These are phyloP conservation scores for Colletotrichum plurivorum DNA, from an alignment of 2,329 filamentous ascomycete species.

Conservation along the genomic window DNA sequence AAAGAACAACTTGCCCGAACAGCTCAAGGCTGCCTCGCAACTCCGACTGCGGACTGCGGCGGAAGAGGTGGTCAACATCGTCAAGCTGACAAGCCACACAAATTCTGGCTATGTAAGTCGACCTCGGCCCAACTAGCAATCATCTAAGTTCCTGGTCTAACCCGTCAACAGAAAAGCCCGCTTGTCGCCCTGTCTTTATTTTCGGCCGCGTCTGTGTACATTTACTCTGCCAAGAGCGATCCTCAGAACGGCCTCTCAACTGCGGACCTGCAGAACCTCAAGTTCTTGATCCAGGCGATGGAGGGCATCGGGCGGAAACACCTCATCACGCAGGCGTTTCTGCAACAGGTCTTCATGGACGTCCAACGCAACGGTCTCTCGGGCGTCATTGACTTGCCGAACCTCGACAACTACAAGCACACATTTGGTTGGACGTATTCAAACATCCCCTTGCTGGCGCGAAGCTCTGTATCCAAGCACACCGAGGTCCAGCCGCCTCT, in stretches of 20 bases:
- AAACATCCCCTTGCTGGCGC: slow-evolving; percentile 64
- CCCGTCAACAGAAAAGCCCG: slow-evolving; percentile 74
- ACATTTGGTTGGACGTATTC: slow-evolving; percentile 48
- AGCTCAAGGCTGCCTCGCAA: slow-evolving; percentile 79
- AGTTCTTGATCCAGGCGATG: slow-evolving; percentile 85
- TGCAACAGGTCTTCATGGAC: slow-evolving; percentile 89
- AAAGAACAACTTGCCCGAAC: slow-evolving; percentile 75
- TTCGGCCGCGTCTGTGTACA: slow-evolving; percentile 85
- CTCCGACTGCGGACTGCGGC: slow-evolving; percentile 83
- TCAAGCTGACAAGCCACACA: slow-evolving; percentile 82
- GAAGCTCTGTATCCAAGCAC: slow-evolving; percentile 59
- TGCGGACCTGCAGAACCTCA: slow-evolving; percentile 66
- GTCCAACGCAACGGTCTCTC: slow-evolving; percentile 70
- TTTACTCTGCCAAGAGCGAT: slow-evolving; percentile 81
- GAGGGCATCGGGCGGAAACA: slow-evolving; percentile 81
- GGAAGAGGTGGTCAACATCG: slow-evolving; percentile 86
- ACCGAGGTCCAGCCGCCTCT: slow-evolving; percentile 57
- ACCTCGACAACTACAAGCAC: slow-evolving; percentile 50
- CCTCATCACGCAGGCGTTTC: slow-evolving; percentile 83
- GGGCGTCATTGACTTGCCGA: slow-evolving; percentile 53
- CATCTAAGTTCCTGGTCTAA: slow-evolving; percentile 18
- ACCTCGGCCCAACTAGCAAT: background rate
- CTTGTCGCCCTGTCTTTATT: slow-evolving; percentile 89
- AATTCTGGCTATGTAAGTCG: slow-evolving; percentile 75
- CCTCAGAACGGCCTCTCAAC: slow-evolving; percentile 71